Conservation (phyloP, 1,284 basidiomycete species). For the Inonotus obliquus region DNA sequence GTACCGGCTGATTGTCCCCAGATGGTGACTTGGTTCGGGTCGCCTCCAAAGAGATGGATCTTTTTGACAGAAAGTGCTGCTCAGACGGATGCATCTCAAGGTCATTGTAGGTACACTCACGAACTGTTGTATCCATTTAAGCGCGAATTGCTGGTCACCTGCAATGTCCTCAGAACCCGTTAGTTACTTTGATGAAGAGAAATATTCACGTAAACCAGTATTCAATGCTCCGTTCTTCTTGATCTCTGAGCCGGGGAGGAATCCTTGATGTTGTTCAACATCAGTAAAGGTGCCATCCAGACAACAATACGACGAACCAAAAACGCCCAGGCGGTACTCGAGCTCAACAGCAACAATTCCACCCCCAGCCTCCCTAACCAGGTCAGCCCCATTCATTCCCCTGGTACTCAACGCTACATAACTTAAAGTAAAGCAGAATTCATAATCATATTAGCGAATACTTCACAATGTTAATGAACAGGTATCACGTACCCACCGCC, state of each 20-base stretch:
- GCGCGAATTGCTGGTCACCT: conserved; percentile 32
- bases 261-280: conserved; percentile 19
- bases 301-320: conserved; percentile 4
- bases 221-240: conserved; percentile 28
- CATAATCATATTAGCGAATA: background rate
- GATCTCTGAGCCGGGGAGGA: conserved; percentile 27
- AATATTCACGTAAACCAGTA: conserved; percentile 25
- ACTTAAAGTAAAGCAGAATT: background rate
- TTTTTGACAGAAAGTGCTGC: background rate
- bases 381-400: conserved; percentile 10
- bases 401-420: conserved; percentile 13
- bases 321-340: conserved; percentile 19
- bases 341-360: conserved; percentile 18
- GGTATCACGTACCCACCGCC: conserved; percentile 28
- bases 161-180: background rate
- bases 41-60: conserved; percentile 29
- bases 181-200: background rate
- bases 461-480: background rate
- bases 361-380: conserved; percentile 10
- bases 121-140: conserved; percentile 31
- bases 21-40: conserved; percentile 30
- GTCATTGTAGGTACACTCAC: conserved; percentile 18
- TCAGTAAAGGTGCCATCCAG: background rate
- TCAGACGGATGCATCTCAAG: background rate
- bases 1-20: conserved; percentile 32